Evolutionary conservation across 495 filamentous ascomycete species (phyloP).

Genomic region (Penicillium verhagenii): DNA sequence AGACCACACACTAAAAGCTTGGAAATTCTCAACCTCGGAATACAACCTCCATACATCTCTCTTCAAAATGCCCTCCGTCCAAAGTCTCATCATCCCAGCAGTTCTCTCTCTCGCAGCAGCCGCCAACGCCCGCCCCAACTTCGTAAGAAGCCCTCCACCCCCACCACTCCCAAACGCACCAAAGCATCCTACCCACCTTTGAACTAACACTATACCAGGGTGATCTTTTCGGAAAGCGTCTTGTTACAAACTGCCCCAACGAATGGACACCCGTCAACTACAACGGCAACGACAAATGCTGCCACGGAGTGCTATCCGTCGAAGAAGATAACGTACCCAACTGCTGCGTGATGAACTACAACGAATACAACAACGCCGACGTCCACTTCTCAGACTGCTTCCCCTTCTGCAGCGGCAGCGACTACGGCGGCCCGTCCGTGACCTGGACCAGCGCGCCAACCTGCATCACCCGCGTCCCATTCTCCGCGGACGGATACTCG

Average conservation of each 20-base stretch:
- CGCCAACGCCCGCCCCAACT: background rate
- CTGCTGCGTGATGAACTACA: background rate
- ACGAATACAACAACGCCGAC: background rate
- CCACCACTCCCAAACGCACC: background rate
- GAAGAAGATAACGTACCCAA: background rate
- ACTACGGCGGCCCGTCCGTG: background rate
- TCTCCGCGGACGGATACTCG: conserved; percentile 1
- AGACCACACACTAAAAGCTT: background rate
- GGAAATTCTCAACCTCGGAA: background rate
- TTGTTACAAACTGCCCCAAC: background rate
- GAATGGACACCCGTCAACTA: background rate
- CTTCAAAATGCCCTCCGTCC: background rate
- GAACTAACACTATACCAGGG: background rate
- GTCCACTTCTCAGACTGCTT: background rate
- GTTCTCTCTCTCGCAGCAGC: background rate
- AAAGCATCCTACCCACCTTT: background rate
- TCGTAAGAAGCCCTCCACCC: background rate
- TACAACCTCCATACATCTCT: background rate
- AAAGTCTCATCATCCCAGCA: background rate
- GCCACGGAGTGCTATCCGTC: background rate
- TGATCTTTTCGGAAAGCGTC: background rate
- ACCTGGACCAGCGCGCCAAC: background rate
- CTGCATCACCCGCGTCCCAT: conserved; percentile 1
- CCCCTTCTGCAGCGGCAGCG: conserved; percentile 2
- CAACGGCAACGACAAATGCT: background rate